phyloP scores from a whole-genome alignment of 257 asterid species.

The Rhazya stricta region DNA sequence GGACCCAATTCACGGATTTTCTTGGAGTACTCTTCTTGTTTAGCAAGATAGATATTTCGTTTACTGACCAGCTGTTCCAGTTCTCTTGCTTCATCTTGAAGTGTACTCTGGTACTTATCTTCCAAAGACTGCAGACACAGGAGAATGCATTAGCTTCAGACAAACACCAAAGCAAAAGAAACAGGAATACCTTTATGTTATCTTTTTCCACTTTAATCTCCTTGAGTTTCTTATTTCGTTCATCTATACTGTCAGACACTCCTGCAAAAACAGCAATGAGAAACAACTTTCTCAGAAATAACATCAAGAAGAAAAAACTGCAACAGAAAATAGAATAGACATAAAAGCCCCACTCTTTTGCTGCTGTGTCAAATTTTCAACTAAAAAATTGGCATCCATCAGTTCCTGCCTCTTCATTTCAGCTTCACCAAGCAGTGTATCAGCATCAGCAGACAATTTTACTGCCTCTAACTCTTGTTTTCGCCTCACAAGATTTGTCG shows the following conservation, averaged over 20 bases:
- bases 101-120: constrained; percentile 66
- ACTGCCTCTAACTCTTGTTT: constrained; percentile 90
- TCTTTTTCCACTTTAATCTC: constrained; percentile 67
- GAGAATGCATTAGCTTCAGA: constrained; percentile 18
- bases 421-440: constrained; percentile 64
- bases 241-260: constrained; percentile 51
- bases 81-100: constrained; percentile 92
- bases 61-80: constrained; percentile 76
- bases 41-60: constrained; percentile 68
- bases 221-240: constrained; percentile 57
- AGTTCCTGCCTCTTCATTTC: constrained; percentile 80
- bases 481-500: constrained; percentile 89
- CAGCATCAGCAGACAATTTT: constrained; percentile 63
- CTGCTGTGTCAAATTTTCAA: constrained; percentile 57
- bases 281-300: neutral
- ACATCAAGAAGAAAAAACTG: constrained; percentile 8
- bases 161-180: constrained; percentile 17
- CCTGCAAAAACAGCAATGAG: constrained; percentile 34
- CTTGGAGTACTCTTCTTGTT: constrained; percentile 92
- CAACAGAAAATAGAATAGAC: constrained; percentile 17
- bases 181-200: constrained; percentile 54
- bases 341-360: constrained; percentile 53
- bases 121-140: constrained; percentile 52
- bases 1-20: constrained; percentile 97
- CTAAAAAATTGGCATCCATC: constrained; percentile 49